phyloP scores from a whole-genome alignment of 1,284 basidiomycete genomes.

The Malassezia pachydermatis region DNA sequence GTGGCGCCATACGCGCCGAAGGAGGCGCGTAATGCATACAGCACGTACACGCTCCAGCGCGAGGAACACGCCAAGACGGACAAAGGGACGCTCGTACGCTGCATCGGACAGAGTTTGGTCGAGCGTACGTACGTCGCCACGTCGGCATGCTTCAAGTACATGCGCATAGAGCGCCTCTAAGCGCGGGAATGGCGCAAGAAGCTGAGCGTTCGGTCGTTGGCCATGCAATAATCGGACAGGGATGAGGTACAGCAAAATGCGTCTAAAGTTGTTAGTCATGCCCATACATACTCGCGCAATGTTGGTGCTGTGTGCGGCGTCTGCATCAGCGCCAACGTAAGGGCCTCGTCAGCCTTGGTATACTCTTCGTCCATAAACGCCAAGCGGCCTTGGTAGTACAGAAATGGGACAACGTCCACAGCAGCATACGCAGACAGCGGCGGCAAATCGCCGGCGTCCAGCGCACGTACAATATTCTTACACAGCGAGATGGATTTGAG shows the following conservation, averaged over 20 bases:
- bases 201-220: constrained; percentile 61
- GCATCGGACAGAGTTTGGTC: constrained; percentile 59
- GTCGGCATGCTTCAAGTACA: constrained; percentile 66
- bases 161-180: constrained; percentile 67
- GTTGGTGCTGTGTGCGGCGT: constrained; percentile 55
- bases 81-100: constrained; percentile 56
- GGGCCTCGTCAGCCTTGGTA: constrained; percentile 64
- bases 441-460: constrained; percentile 78
- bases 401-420: constrained; percentile 66
- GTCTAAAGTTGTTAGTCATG: constrained; percentile 71
- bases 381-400: constrained; percentile 86
- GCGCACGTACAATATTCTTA: constrained; percentile 79
- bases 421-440: constrained; percentile 65
- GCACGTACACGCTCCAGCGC: constrained; percentile 79
- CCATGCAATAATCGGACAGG: constrained; percentile 78
- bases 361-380: constrained; percentile 88
- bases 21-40: constrained; percentile 69
- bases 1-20: constrained; percentile 67
- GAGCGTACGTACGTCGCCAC: constrained; percentile 68
- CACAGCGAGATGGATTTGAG: constrained; percentile 80
- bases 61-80: constrained; percentile 72
- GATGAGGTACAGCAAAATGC: constrained; percentile 75
- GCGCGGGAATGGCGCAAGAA: constrained; percentile 61
- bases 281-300: constrained; percentile 51
- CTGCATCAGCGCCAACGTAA: constrained; percentile 68